These are phyloP conservation scores for Crataegus laevigata DNA, from an alignment of 306 rosid species.

Conservation along the genomic window DNA sequence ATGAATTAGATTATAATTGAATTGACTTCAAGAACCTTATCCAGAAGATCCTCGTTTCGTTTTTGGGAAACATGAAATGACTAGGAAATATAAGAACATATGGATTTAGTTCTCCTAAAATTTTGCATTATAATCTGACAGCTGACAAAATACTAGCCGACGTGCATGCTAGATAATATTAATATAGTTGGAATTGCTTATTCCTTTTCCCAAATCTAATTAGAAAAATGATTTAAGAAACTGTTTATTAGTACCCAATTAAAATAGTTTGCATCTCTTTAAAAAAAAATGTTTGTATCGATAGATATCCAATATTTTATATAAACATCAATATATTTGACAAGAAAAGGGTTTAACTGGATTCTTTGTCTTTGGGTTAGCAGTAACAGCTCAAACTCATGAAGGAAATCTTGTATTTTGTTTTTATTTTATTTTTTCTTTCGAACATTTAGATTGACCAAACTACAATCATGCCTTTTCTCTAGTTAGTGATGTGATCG, in stretches of 20 bases:
- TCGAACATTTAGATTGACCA: slow-evolving; percentile 15
- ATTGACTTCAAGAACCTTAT: slow-evolving; percentile 13
- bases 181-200: background rate
- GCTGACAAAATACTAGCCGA: background rate
- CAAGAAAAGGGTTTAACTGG: slow-evolving; percentile 6
- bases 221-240: background rate
- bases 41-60: slow-evolving; percentile 20
- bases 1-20: too few relatives aligned
- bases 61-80: slow-evolving; percentile 12
- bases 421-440: background rate
- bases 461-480: slow-evolving; percentile 23
- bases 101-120: slow-evolving; percentile 28
- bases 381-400: background rate
- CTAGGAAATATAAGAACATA: background rate
- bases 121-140: slow-evolving; percentile 18
- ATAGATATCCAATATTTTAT: background rate
- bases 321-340: background rate
- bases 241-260: too few relatives aligned
- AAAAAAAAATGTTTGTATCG: background rate
- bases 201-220: background rate
- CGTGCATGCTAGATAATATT: background rate
- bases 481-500: slow-evolving; percentile 4
- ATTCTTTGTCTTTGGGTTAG: background rate
- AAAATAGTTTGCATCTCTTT: background rate
- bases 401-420: background rate